Evolutionary conservation across 305 asterid genomes (phyloP).

Genomic region (Rubia occidens): DNA sequence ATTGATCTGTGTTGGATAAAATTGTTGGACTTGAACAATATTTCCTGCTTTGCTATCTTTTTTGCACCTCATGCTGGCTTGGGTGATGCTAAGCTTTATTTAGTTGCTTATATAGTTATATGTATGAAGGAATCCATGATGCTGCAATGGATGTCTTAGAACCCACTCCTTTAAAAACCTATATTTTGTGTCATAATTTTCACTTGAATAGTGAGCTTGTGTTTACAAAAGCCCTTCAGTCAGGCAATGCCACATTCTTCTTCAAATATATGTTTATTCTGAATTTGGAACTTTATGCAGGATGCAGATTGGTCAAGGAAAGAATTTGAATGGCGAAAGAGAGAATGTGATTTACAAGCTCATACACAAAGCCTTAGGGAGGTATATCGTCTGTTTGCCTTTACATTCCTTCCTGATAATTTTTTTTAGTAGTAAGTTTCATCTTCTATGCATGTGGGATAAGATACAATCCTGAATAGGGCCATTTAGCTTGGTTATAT

Average conservation of each 20-base stretch:
- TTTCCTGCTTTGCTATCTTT: neutral
- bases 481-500: neutral
- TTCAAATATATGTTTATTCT: conserved; percentile 14
- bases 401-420: neutral
- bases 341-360: conserved; percentile 43
- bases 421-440: neutral
- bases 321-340: conserved; percentile 58
- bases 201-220: neutral
- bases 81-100: neutral
- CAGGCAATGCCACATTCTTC: conserved; percentile 2
- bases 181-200: neutral
- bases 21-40: neutral
- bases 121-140: neutral
- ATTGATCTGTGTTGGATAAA: neutral
- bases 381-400: conserved; percentile 29
- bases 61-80: neutral
- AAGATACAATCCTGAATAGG: neutral
- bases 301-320: conserved; percentile 42
- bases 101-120: neutral
- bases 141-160: neutral
- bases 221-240: neutral
- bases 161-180: neutral
- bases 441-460: neutral
- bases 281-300: conserved; percentile 31
- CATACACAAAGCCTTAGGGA: conserved; percentile 41